These are phyloP conservation scores for Colletotrichum salicis DNA, from an alignment of 2,329 filamentous ascomycete genomes.

Conservation along the genomic window DNA sequence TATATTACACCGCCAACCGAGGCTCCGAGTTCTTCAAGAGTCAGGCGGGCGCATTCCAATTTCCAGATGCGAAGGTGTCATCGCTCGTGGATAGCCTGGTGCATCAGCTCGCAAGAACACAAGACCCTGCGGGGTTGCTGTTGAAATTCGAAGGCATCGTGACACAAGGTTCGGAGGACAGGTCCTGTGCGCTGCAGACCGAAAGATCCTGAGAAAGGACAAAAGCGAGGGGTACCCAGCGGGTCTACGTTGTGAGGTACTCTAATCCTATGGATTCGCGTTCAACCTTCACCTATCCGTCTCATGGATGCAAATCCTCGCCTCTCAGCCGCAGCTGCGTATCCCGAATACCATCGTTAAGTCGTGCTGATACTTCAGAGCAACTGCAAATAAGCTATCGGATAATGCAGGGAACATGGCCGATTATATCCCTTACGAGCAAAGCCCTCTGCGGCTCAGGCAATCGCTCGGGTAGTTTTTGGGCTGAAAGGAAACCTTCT, in stretches of 20 bases:
- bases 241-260: constrained; percentile 8
- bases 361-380: background rate
- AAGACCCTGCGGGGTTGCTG: background rate
- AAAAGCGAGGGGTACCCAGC: constrained; percentile 8
- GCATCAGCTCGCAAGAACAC: background rate
- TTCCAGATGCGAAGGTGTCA: background rate
- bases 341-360: background rate
- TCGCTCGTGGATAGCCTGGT: background rate
- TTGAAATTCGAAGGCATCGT: background rate
- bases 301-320: constrained; percentile 3
- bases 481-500: background rate
- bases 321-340: background rate
- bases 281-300: background rate
- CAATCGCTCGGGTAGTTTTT: background rate
- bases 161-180: constrained; percentile 1
- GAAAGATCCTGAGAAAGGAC: constrained; percentile 31
- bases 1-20: constrained; percentile 15
- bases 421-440: background rate
- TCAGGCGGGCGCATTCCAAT: background rate
- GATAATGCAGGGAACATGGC: background rate
- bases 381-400: background rate
- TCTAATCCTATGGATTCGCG: constrained; percentile 15
- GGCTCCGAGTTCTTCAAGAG: background rate
- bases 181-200: background rate
- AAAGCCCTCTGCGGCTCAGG: background rate